Evolutionary conservation across 2,329 filamentous ascomycete species (phyloP).

Genomic region (Pestalotiopsis sp.): DNA sequence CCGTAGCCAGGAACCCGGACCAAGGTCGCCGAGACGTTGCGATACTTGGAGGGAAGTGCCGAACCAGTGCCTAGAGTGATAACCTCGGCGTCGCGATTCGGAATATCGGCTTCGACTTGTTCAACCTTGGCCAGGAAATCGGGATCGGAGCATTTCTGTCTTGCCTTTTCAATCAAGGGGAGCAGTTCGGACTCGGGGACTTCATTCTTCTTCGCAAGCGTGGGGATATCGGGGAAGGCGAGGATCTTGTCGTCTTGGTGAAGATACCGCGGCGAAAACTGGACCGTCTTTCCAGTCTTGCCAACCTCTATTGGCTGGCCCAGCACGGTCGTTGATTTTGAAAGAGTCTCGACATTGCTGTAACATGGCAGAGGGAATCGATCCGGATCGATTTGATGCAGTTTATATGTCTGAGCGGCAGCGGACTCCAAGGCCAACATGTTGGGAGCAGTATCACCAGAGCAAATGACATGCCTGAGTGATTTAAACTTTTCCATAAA

Average conservation of each 20-base stretch:
- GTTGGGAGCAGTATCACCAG: slow-evolving; percentile 74
- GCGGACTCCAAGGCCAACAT: slow-evolving; percentile 70
- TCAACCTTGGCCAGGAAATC: slow-evolving; percentile 37
- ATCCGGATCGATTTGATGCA: slow-evolving; percentile 72
- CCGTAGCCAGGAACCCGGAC: slow-evolving; percentile 82
- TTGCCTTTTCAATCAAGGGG: slow-evolving; percentile 52
- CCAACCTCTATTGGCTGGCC: slow-evolving; percentile 38
- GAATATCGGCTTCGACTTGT: slow-evolving; percentile 63
- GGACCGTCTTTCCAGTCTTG: slow-evolving; percentile 44
- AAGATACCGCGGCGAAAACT: slow-evolving; percentile 48
- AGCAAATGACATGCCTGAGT: slow-evolving; percentile 77
- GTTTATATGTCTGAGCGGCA: slow-evolving; percentile 65
- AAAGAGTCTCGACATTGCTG: slow-evolving; percentile 50
- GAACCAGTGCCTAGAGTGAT: slow-evolving; percentile 91
- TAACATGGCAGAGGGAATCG: slow-evolving; percentile 73
- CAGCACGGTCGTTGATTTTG: slow-evolving; percentile 16
- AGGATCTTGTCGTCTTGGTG: slow-evolving; percentile 48
- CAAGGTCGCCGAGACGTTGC: slow-evolving; percentile 90
- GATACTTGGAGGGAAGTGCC: slow-evolving; percentile 85
- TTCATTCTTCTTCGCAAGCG: slow-evolving; percentile 41
- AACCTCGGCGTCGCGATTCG: slow-evolving; percentile 76
- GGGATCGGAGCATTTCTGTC: slow-evolving; percentile 25
- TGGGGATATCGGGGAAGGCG: slow-evolving; percentile 49
- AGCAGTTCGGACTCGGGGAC: slow-evolving; percentile 41
- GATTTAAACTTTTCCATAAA: slow-evolving; percentile 68